Evolutionary conservation across 495 filamentous ascomycete genomes (phyloP).

Genomic region (Penicillium dipodomyicola): DNA sequence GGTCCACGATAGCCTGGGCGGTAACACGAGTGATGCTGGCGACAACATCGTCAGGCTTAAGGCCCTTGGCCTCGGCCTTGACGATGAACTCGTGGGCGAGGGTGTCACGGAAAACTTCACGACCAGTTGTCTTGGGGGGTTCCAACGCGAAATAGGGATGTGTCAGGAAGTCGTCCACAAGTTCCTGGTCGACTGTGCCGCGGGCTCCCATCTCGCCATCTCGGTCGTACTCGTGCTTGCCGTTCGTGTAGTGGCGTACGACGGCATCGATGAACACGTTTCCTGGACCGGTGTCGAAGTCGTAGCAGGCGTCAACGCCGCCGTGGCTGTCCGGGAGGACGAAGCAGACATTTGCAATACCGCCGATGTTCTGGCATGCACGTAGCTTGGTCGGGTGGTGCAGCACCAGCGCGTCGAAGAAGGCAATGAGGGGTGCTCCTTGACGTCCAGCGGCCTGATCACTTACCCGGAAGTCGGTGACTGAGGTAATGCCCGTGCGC

Average conservation of each 20-base stretch:
- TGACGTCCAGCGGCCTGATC: conserved; percentile 48
- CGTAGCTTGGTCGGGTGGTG: conserved; percentile 56
- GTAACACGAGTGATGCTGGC: conserved; percentile 58
- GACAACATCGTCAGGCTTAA: conserved; percentile 49
- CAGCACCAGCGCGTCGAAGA: conserved; percentile 51
- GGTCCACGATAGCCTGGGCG: conserved; percentile 54
- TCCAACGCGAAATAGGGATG: conserved; percentile 49
- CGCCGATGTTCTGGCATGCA: conserved; percentile 59
- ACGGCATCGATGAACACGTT: conserved; percentile 44
- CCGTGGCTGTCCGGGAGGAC: conserved; percentile 53
- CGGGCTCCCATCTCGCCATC: conserved; percentile 53
- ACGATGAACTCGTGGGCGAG: conserved; percentile 48
- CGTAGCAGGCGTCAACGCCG: conserved; percentile 46
- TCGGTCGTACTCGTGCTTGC: conserved; percentile 35
- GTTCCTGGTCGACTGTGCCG: conserved; percentile 50
- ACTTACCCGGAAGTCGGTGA: conserved; percentile 46
- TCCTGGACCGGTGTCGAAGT: conserved; percentile 51
- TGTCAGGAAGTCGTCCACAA: conserved; percentile 52
- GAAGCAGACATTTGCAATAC: conserved; percentile 60
- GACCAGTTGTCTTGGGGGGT: conserved; percentile 57
- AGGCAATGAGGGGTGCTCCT: conserved; percentile 45
- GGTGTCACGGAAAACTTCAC: conserved; percentile 57
- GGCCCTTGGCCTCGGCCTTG: conserved; percentile 42
- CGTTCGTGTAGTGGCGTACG: conserved; percentile 38
- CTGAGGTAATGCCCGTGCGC: conserved; percentile 44